Percentiles rank a stretch among this genome's conserved stretches.
These are phyloP conservation scores for Kockovaella imperatae DNA, from an alignment of 768 basidiomycete genomes.

Conservation along the genomic window DNA sequence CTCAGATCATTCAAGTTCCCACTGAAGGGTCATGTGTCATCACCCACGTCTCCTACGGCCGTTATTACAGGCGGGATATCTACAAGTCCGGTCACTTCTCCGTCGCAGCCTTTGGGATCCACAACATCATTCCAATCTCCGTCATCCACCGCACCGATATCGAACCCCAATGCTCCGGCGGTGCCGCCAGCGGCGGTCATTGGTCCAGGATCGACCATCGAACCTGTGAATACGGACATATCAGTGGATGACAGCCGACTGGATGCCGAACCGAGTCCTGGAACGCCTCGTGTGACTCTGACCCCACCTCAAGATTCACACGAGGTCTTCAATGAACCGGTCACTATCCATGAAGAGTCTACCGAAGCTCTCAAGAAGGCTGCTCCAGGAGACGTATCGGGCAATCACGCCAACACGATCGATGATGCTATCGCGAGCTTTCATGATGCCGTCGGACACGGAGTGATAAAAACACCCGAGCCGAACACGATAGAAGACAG, in stretches of 20 bases:
- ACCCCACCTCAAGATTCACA: conserved; percentile 5
- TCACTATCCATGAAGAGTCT: conserved; percentile 5
- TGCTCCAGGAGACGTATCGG: not conserved
- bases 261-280: not conserved
- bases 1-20: conserved; percentile 41
- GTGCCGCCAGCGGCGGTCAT: not conserved
- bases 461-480: not conserved
- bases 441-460: conserved; percentile 23
- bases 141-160: no score
- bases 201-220: not conserved
- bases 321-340: conserved; percentile 1
- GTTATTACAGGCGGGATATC: not conserved
- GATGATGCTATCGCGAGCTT: conserved; percentile 37
- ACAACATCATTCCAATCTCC: not conserved
- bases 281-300: not conserved
- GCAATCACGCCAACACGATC: conserved; percentile 17
- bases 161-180: not conserved
- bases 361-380: conserved; percentile 1
- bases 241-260: not conserved
- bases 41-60: not conserved
- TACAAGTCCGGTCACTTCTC: not conserved
- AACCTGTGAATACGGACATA: not conserved
- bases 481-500: not conserved
- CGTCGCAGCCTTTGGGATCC: not conserved
- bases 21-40: conserved; percentile 2